Evolutionary conservation across 148 eudicot species (phyloP).

Genomic region (Dysphania ambrosioides): DNA sequence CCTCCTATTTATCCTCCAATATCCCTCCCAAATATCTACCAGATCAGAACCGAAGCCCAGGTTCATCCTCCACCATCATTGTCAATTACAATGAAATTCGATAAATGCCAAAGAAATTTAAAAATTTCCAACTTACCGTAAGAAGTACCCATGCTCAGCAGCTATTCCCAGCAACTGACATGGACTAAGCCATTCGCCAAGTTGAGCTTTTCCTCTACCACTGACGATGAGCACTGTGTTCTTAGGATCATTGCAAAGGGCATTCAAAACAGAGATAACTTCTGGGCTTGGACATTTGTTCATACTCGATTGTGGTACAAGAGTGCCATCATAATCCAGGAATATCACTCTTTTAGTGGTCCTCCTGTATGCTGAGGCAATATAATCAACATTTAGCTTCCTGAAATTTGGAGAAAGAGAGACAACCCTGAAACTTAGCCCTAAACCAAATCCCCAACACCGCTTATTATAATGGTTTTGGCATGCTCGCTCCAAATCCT

Average conservation of each 20-base stretch:
- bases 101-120: background rate
- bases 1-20: background rate
- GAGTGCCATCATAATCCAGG: conserved; percentile 76
- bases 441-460: conserved; percentile 92
- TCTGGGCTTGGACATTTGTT: conserved; percentile 52
- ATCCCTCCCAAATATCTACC: background rate
- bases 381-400: conserved; percentile 61
- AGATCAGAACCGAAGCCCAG: background rate
- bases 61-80: background rate
- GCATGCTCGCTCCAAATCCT: conserved; percentile 80
- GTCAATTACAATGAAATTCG: background rate
- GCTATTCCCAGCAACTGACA: conserved; percentile 62
- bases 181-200: conserved; percentile 68
- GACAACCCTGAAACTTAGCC: conserved; percentile 77
- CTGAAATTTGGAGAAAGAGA: conserved; percentile 83
- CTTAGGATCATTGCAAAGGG: conserved; percentile 57
- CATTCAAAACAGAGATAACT: conserved; percentile 42
- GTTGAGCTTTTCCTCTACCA: conserved; percentile 56
- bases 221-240: conserved; percentile 68
- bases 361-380: conserved; percentile 66
- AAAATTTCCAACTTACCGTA: conserved; percentile 32
- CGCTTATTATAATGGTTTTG: conserved; percentile 69
- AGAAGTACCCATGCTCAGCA: conserved; percentile 77
- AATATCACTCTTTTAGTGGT: conserved; percentile 65
- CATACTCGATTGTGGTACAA: conserved; percentile 54